These are phyloP conservation scores for Boechera retrofracta DNA, from an alignment of 345 rosid genomes.

Conservation along the genomic window DNA sequence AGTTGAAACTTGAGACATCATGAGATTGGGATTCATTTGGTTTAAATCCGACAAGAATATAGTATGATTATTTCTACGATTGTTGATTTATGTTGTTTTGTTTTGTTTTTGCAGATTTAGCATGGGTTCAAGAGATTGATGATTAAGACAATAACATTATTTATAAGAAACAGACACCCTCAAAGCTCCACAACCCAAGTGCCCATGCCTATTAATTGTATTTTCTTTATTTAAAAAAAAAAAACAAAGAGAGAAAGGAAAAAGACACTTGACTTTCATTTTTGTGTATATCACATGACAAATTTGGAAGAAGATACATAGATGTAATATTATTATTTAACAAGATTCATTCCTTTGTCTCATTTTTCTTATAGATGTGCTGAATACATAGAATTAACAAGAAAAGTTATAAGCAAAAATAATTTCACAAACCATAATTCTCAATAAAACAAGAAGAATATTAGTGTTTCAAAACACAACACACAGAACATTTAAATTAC, in stretches of 20 bases:
- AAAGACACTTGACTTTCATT: constrained; percentile 29
- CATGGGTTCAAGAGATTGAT: constrained; percentile 93
- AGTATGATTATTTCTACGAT: neutral
- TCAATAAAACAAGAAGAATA: constrained; percentile 6
- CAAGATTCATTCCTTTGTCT: constrained; percentile 22
- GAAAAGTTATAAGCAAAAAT: too few species aligned
- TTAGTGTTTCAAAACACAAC: constrained; percentile 33
- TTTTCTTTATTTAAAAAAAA: constrained; percentile 23
- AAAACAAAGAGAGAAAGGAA: neutral
- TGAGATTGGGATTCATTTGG: constrained; percentile 1
- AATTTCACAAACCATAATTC: neutral
- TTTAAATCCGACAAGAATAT: neutral
- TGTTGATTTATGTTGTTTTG: constrained; percentile 1
- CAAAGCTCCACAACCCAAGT: constrained; percentile 15
- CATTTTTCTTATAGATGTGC: neutral
- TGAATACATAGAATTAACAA: neutral
- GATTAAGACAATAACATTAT: constrained; percentile 50
- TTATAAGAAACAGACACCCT: constrained; percentile 28
- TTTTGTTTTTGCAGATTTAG: constrained; percentile 65
- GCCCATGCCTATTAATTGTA: constrained; percentile 31
- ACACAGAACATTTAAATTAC: constrained; percentile 21
- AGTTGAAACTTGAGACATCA: neutral
- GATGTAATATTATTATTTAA: constrained; percentile 42
- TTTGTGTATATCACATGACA: constrained; percentile 46
- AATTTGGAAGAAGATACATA: constrained; percentile 30